A percentile compares a stretch with the other conserved stretches of the same genome.
Evolutionary conservation across 2,329 filamentous ascomycete species (phyloP).

Genomic region (Botrytis squamosa): DNA sequence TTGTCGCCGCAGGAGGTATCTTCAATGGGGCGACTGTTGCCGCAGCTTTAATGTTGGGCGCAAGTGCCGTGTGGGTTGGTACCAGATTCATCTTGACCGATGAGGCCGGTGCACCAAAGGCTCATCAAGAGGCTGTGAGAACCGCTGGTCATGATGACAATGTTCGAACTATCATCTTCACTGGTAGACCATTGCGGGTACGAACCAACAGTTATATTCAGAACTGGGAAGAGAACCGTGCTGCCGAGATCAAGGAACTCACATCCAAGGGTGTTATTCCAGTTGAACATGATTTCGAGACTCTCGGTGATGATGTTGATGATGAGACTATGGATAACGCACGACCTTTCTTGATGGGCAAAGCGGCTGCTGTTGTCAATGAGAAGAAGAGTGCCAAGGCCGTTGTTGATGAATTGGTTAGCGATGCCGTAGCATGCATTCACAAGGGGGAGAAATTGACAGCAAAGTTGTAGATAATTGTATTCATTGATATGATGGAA

Average conservation of each 20-base stretch:
- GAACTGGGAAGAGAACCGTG: constrained; percentile 91
- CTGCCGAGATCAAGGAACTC: constrained; percentile 86
- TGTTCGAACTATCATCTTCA: constrained; percentile 97
- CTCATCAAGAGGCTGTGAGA: constrained; percentile 92
- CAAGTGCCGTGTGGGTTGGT: constrained; percentile 91
- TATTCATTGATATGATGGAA: not conserved
- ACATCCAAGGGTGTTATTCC: constrained; percentile 87
- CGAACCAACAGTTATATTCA: constrained; percentile 90
- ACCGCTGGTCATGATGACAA: constrained; percentile 95
- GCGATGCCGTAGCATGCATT: constrained; percentile 71
- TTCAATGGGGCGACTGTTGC: constrained; percentile 90
- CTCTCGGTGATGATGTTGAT: constrained; percentile 66
- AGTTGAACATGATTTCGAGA: constrained; percentile 92
- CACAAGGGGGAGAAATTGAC: constrained; percentile 66
- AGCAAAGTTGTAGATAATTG: constrained; percentile 59
- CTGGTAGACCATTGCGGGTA: constrained; percentile 89
- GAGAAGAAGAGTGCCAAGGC: constrained; percentile 88
- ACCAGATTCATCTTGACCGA: constrained; percentile 93
- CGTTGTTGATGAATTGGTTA: constrained; percentile 92
- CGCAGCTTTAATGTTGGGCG: constrained; percentile 88
- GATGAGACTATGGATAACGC: constrained; percentile 88
- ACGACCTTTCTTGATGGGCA: constrained; percentile 91
- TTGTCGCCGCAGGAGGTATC: constrained; percentile 90
- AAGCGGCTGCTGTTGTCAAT: constrained; percentile 89
- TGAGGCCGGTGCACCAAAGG: constrained; percentile 89